Evolutionary conservation across 2,329 filamentous ascomycete genomes (phyloP), one percentile per base, ranked within the genome.

Genomic region (Fusarium verticillioides): DNA sequence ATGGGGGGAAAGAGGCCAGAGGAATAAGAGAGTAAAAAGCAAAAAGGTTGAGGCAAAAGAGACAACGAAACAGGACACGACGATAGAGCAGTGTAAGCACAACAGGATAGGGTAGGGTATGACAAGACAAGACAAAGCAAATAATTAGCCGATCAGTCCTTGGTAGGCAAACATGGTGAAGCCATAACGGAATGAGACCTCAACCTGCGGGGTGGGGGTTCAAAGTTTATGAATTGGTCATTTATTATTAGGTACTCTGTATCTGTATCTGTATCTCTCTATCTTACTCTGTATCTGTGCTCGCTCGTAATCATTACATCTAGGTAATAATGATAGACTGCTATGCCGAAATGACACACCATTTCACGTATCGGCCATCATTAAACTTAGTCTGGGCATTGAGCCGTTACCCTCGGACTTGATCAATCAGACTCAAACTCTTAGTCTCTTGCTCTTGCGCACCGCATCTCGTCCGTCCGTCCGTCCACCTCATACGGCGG

Each of bases 241-340:
- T 46, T 13, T 32, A 26, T 26, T 7, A 26, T 26, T 7, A 26
- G 26, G 26, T 26, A 37, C n/a, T 49, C 28, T 49, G 28, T 30
- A 30, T 49, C 26, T 11, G 44, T 28, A 46, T 43, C 42, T 23
- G 32, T 34, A 34, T 34, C 32, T 34, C 32, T 34, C 4, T 16
- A 21, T 46, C 43, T 15, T 12, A 7, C 21, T 44, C 43, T 26
- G 16, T 46, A 44, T 46, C 26, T 30, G 13, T 21, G 26, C 44
- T n/a, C 21, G 32, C 49, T 26, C 23, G 23, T 26, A 39, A 39
- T 28, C 30, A 50, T 30, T 30, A 26, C 23, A 37, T 23, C 28
- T 53, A 46, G 36, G 42, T 59, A 53, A 66, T 37, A 67, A 66
- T 66, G 53, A 66, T 73, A 71, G 53, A 67, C 63, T 73, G 61